A percentile compares a stretch with the other conserved stretches of the same genome.
These are phyloP conservation scores for Rhytidiadelphus loreus DNA, from an alignment of 225 moss, liverwort and hornwort species.

Conservation along the genomic window DNA sequence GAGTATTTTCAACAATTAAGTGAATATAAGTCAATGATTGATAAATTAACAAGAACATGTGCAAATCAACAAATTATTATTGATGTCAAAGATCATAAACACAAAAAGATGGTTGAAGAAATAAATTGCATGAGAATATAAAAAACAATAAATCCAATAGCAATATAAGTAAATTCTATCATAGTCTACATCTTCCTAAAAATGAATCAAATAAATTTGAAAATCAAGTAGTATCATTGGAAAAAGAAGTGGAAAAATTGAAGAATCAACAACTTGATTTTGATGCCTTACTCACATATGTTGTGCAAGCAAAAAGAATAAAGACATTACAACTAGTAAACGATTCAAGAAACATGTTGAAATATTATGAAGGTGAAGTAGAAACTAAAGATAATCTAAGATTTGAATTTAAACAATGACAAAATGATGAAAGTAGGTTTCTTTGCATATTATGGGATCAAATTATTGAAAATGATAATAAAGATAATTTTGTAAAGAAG, in stretches of 20 bases:
- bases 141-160: neutral
- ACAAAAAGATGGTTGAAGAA: neutral
- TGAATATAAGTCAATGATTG: neutral
- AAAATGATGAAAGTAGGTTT: too few species aligned
- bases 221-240: neutral
- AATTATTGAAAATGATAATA: too few species aligned
- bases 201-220: neutral
- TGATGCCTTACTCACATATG: neutral
- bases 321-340: neutral
- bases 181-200: neutral
- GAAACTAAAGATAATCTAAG: neutral
- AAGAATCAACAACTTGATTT: neutral
- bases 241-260: neutral
- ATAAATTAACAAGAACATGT: neutral
- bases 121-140: neutral
- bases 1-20: neutral
- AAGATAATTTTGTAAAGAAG: too few species aligned
- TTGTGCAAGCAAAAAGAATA: neutral
- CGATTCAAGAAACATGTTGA: neutral
- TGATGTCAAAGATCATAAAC: neutral
- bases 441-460: too few species aligned
- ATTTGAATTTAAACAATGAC: too few species aligned
- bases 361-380: neutral
- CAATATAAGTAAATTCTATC: rapidly evolving
- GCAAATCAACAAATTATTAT: neutral